These are phyloP conservation scores for Gigaspora rosea DNA, from an alignment of 192 early-diverging fungal genomes.

Conservation along the genomic window DNA sequence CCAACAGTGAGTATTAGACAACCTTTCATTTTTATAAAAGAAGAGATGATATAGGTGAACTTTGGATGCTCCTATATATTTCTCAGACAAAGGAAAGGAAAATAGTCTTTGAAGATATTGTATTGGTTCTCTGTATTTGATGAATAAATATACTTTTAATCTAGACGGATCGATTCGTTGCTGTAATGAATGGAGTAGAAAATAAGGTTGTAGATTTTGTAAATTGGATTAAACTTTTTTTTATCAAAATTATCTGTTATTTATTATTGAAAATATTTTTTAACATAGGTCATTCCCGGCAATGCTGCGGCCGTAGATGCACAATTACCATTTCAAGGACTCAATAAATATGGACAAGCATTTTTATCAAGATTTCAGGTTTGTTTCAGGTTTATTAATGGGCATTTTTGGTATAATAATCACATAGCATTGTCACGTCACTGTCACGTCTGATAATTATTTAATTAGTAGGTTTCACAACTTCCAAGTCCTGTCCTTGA, in stretches of 20 bases:
- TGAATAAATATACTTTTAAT: not conserved
- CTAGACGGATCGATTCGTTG: constrained; percentile 83
- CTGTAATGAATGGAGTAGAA: constrained; percentile 76
- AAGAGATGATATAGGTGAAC: too few relatives aligned
- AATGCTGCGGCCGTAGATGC: constrained; percentile 82
- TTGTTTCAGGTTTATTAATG: not conserved
- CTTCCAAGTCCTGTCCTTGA: constrained; percentile 72
- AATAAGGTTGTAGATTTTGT: not conserved
- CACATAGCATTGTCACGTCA: not conserved
- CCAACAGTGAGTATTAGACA: constrained; percentile 57
- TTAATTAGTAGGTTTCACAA: constrained; percentile 61
- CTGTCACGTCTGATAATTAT: not conserved
- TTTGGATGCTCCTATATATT: too few relatives aligned
- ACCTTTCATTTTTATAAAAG: not conserved
- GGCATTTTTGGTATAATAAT: not conserved
- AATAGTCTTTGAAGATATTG: too few relatives aligned
- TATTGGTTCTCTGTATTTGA: not conserved
- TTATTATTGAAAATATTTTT: not conserved
- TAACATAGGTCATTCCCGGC: constrained; percentile 76
- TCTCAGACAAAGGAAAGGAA: too few relatives aligned
- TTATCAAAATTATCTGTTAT: not conserved
- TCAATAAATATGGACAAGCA: constrained; percentile 77
- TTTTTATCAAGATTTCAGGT: constrained; percentile 80
- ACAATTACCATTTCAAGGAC: constrained; percentile 80
- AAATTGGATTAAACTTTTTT: not conserved